These are phyloP conservation scores for Candida nitratophila DNA, from an alignment of 805 yeast genomes.

Conservation along the genomic window DNA sequence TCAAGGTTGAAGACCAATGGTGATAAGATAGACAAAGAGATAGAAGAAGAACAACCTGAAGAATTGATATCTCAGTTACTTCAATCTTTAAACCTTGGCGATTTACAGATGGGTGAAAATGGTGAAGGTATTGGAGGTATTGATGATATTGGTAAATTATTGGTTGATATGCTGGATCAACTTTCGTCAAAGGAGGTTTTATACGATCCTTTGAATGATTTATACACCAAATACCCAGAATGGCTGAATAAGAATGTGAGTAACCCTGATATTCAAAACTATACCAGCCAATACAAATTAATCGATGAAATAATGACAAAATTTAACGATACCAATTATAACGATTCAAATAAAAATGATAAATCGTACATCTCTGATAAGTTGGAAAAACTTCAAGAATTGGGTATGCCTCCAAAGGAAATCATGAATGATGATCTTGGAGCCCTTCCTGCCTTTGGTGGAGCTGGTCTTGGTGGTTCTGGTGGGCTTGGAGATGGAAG, in stretches of 20 bases:
- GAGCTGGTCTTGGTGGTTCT: constrained; percentile 23
- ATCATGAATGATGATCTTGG: constrained; percentile 40
- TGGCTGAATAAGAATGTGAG: constrained; percentile 51
- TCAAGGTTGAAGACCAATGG: constrained; percentile 74
- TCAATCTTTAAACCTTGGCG: constrained; percentile 48
- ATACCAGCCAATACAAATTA: constrained; percentile 53
- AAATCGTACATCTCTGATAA: constrained; percentile 48
- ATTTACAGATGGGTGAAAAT: constrained; percentile 25
- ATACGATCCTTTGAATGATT: constrained; percentile 82
- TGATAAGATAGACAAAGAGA: constrained; percentile 55
- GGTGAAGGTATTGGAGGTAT: constrained; percentile 20
- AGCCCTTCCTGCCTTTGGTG: constrained; percentile 39
- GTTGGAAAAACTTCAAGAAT: constrained; percentile 62
- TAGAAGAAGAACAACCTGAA: constrained; percentile 34
- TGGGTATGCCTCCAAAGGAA: constrained; percentile 79
- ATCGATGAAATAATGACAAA: constrained; percentile 54
- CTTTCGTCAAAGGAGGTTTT: constrained; percentile 79
- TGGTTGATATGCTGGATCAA: constrained; percentile 72
- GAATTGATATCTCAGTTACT: constrained; percentile 58
- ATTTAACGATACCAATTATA: constrained; percentile 61
- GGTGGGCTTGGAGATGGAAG: constrained; percentile 15
- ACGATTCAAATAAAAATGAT: constrained; percentile 37
- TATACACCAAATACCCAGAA: constrained; percentile 62
- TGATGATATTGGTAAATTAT: constrained; percentile 43
- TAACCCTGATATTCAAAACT: constrained; percentile 33